A percentile compares a stretch with the other conserved stretches of the same genome.
Conservation (phyloP, 345 rosid genomes). For the Gossypium ekmanianum region DNA sequence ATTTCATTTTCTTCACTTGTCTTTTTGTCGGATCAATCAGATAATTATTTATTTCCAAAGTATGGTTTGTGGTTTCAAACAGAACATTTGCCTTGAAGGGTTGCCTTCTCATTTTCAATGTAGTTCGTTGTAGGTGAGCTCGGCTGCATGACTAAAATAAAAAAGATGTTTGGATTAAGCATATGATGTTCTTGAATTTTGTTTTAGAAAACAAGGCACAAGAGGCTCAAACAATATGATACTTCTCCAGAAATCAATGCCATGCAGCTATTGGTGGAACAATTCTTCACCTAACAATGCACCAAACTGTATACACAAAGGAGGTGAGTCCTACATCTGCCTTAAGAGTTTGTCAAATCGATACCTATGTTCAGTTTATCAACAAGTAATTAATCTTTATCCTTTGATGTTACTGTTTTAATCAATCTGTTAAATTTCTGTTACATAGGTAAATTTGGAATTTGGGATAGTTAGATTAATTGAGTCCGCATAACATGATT, state of each 20-base stretch:
- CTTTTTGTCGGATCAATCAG: background rate
- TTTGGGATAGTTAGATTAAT: background rate
- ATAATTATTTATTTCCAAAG: background rate
- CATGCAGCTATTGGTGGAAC: conserved; percentile 3
- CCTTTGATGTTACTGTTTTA: background rate
- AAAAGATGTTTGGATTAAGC: background rate
- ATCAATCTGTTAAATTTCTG: background rate
- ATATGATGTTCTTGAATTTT: background rate
- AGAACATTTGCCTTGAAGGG: too few relatives aligned
- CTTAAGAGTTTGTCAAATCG: background rate
- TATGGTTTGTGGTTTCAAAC: background rate
- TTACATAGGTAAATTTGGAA: background rate
- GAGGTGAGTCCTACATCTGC: background rate
- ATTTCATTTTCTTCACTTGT: background rate
- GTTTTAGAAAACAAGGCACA: conserved; percentile 7
- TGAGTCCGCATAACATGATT: background rate
- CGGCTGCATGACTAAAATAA: background rate
- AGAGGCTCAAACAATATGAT: conserved; percentile 11
- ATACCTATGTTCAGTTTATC: conserved; percentile 4
- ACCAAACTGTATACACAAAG: background rate
- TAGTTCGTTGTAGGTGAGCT: background rate
- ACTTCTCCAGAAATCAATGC: conserved; percentile 3
- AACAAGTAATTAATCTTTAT: background rate
- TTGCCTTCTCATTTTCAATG: background rate
- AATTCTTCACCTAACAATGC: background rate